Evolutionary conservation across 2,329 filamentous ascomycete genomes (phyloP).

Genomic region (Pestalotiopsis sp.): DNA sequence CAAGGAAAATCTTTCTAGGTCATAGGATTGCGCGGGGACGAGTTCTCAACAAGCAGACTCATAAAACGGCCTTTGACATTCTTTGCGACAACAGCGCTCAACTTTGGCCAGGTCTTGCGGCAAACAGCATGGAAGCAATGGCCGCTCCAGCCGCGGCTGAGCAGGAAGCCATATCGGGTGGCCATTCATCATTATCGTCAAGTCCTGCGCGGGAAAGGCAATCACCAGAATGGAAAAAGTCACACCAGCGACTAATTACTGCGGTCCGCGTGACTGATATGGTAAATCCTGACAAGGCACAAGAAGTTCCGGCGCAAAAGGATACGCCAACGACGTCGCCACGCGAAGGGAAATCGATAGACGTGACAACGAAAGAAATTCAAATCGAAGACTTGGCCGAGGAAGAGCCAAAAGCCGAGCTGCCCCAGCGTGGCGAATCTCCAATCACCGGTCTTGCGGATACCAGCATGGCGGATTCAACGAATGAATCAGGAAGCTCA

Average conservation of each 20-base stretch:
- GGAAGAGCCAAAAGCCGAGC: not conserved
- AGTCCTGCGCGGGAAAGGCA: not conserved
- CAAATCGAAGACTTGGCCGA: no score
- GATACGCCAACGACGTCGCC: slow-evolving; percentile 6
- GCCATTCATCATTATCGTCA: not conserved
- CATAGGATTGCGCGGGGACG: not conserved
- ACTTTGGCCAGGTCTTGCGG: not conserved
- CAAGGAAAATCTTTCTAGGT: not conserved
- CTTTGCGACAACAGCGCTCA: not conserved
- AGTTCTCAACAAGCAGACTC: not conserved
- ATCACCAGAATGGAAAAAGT: not conserved
- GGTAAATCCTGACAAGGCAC: not conserved
- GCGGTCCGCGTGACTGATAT: slow-evolving; percentile 2
- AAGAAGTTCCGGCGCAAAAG: slow-evolving; percentile 20
- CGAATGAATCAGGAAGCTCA: slow-evolving; percentile 40
- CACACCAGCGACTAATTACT: not conserved
- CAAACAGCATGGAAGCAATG: not conserved
- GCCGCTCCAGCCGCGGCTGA: not conserved
- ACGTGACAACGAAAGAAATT: not conserved
- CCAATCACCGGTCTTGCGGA: slow-evolving; percentile 34
- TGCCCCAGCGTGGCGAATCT: slow-evolving; percentile 25
- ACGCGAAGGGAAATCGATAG: not conserved
- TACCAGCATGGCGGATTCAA: slow-evolving; percentile 30
- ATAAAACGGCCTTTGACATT: not conserved
- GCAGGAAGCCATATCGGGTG: not conserved